A percentile compares a stretch with the other conserved stretches of the same genome.
Conservation (phyloP, 331 rosid genomes). For the Malus hybrid region DNA sequence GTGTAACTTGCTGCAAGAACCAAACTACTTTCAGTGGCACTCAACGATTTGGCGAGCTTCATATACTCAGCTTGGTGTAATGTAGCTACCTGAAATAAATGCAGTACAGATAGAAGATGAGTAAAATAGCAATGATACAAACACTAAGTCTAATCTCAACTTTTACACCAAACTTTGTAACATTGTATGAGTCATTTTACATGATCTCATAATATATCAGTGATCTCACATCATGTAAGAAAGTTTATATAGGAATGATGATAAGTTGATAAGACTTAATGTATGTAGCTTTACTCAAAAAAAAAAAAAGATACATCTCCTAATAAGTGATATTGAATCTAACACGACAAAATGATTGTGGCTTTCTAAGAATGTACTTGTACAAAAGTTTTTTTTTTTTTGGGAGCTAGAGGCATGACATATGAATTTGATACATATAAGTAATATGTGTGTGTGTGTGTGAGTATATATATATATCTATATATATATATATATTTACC, state of each 20-base stretch:
- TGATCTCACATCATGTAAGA: not conserved
- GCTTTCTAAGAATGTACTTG: not conserved
- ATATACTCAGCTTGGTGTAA: constrained; percentile 27
- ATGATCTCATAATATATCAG: not conserved
- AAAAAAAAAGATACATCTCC: too few relatives aligned
- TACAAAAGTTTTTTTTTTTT: not conserved
- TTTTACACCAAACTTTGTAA: not conserved
- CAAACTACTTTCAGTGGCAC: constrained; percentile 22
- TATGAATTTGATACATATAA: too few relatives aligned
- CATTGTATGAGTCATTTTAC: not conserved
- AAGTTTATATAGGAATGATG: too few relatives aligned
- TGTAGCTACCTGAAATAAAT: constrained; percentile 13
- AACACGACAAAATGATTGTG: not conserved
- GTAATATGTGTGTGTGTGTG: too few relatives aligned
- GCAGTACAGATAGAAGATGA: not conserved
- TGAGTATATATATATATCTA: too few relatives aligned
- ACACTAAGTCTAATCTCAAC: not conserved
- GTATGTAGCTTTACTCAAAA: too few relatives aligned
- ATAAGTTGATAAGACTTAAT: not conserved
- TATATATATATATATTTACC: constrained; percentile 23
- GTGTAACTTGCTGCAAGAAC: constrained; percentile 16
- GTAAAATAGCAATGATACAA: not conserved
- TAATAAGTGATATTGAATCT: not conserved
- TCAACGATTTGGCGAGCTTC: constrained; percentile 41
- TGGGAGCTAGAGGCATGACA: not conserved